Conservation (phyloP, 106 monocot genomes). For the Dendrobium nobile region DNA sequence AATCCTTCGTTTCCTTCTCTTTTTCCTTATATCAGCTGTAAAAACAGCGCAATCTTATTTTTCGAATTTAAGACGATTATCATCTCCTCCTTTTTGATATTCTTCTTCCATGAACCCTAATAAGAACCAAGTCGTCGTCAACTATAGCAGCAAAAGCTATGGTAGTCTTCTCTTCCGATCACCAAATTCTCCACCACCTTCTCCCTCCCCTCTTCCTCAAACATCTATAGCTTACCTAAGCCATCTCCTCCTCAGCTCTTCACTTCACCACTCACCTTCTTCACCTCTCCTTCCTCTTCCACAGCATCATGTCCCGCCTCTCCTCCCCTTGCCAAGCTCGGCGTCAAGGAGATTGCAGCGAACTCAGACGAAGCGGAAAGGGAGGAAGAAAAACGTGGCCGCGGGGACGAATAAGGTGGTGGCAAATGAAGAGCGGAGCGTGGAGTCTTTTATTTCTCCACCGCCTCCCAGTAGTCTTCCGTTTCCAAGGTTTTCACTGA, state of each 20-base stretch:
- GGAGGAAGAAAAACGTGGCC: not conserved
- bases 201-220: not conserved
- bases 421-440: not conserved
- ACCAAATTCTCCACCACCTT: not conserved
- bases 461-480: constrained; percentile 41
- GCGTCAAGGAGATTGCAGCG: not conserved
- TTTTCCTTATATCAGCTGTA: not conserved
- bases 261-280: not conserved
- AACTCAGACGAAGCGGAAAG: not conserved
- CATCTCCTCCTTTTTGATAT: not conserved
- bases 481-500: constrained; percentile 26
- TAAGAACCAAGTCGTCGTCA: not conserved
- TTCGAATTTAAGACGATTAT: not conserved
- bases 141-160: constrained; percentile 2
- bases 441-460: constrained; percentile 10
- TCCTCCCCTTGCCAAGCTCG: not conserved
- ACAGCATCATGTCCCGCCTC: not conserved
- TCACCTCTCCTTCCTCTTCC: constrained; percentile 3
- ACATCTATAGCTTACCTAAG: not conserved
- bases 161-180: not conserved
- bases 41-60: not conserved
- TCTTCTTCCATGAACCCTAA: not conserved
- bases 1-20: not conserved
- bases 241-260: not conserved
- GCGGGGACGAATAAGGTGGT: not conserved